These are phyloP conservation scores for Boletus tomentosulus DNA, from an alignment of 768 basidiomycete species.

Conservation along the genomic window DNA sequence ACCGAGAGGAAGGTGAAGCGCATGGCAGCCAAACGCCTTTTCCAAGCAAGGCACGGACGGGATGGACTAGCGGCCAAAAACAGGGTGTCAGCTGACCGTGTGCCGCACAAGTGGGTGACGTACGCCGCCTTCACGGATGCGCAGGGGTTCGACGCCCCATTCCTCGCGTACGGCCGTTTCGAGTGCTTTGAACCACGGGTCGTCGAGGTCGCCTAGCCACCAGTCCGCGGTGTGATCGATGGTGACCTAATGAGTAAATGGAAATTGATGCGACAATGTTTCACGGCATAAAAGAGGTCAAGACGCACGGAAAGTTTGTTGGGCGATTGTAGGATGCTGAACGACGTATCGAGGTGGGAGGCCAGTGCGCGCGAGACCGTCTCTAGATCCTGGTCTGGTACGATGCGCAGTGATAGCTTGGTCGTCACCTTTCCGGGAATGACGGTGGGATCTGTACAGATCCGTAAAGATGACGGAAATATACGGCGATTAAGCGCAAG, in stretches of 20 bases:
- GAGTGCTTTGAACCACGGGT: conserved; percentile 81
- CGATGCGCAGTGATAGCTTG: conserved; percentile 85
- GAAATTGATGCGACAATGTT: no score
- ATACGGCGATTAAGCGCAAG: background rate
- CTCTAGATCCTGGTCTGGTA: conserved; percentile 86
- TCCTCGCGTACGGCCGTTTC: conserved; percentile 80
- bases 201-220: conserved; percentile 91
- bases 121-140: conserved; percentile 92
- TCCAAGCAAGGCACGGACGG: conserved; percentile 93
- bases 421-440: conserved; percentile 85
- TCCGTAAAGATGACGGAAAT: conserved; percentile 38
- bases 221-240: conserved; percentile 87
- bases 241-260: conserved; percentile 45
- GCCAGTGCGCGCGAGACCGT: conserved; percentile 60
- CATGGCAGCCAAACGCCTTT: conserved; percentile 83
- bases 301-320: conserved; percentile 63
- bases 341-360: conserved; percentile 54
- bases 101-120: conserved; percentile 24
- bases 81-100: background rate
- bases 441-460: conserved; percentile 67
- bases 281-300: background rate
- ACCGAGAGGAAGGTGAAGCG: conserved; percentile 92
- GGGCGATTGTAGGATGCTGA: conserved; percentile 56
- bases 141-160: conserved; percentile 82
- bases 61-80: conserved; percentile 58